Conservation (phyloP, 495 filamentous ascomycete species). For the Daldinia concentrica region DNA sequence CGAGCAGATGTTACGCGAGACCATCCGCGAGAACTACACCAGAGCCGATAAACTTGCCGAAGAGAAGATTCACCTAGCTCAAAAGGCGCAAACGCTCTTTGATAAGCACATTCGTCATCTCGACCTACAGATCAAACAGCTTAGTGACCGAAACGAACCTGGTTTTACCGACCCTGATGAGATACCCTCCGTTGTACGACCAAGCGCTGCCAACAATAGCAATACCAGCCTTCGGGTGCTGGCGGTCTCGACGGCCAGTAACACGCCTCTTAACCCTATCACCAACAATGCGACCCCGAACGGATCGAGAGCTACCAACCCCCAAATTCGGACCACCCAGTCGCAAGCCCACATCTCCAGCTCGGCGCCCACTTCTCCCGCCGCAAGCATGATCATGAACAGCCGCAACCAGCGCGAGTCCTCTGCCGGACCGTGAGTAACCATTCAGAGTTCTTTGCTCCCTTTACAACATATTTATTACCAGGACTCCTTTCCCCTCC, state of each 20-base stretch:
- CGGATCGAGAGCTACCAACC: conserved; percentile 48
- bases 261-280: conserved; percentile 58
- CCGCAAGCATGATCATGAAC: conserved; percentile 67
- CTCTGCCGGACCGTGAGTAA: conserved; percentile 69
- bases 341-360: conserved; percentile 54
- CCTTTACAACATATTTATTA: neutral
- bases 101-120: conserved; percentile 90
- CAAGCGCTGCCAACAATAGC: conserved; percentile 59
- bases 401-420: conserved; percentile 75
- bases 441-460: conserved; percentile 11
- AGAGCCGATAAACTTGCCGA: conserved; percentile 77
- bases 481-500: conserved; percentile 7
- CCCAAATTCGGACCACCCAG: conserved; percentile 53
- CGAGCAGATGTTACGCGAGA: conserved; percentile 76
- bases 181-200: conserved; percentile 79
- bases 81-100: conserved; percentile 78
- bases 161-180: conserved; percentile 78
- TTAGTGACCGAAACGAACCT: conserved; percentile 78
- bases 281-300: conserved; percentile 55
- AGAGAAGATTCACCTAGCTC: conserved; percentile 83
- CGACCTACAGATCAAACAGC: conserved; percentile 84
- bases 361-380: conserved; percentile 74
- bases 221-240: conserved; percentile 43
- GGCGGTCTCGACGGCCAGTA: conserved; percentile 51
- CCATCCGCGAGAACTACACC: conserved; percentile 76